Evolutionary conservation across 768 basidiomycete species (phyloP), one percentile per base, ranked within the genome.

Genomic region (Pholiota molesta): DNA sequence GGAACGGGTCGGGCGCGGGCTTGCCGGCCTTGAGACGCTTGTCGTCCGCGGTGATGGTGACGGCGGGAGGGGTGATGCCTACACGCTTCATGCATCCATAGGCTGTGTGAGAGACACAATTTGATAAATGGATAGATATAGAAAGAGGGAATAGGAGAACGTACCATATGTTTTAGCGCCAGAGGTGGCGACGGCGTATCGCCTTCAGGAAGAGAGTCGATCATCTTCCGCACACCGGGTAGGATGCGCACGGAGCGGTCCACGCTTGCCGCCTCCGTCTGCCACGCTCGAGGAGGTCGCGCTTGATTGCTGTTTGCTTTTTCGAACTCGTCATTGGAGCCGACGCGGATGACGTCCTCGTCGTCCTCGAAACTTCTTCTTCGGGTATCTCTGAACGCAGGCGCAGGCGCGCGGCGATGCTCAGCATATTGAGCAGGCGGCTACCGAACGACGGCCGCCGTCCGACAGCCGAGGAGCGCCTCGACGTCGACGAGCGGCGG

Each of bases 11-110:
- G 8, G 84, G 85, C 0, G 84, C 83, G 29, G 86, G 86, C 72
- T 87, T 86, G 23, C 86, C 86, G 0, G 83, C 83, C 69, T 87
- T 86, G 65, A 91, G 80, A 35, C 89, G 86, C 66, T 86, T 84
- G 78, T 91, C 88, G 71, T 91, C 89, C 44, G 88, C 89, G 28
- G 90, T 91, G 73, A 91, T 88, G 29, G 88, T 90, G 42, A 90
- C 83, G 51, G 77, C 72, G 23, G 90, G 89, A 8, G 87, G 86
- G 1, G 77, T 78, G 73, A 91, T 90, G 13, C 87, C 88, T 29
- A 88, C 89, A 51, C 88, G 86, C 5, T 80, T 81, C 81, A 90
- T 85, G 67, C 87, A 88, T n/a, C 88, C 88, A 66, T 85, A 76
- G 19, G 87, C 84, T 86, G 55, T 21, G 31, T 14, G 17, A 31